Percentiles rank a stretch among this genome's conserved stretches.
Evolutionary conservation across 345 rosid species (phyloP).

Genomic region (Melaleuca quinquenervia): DNA sequence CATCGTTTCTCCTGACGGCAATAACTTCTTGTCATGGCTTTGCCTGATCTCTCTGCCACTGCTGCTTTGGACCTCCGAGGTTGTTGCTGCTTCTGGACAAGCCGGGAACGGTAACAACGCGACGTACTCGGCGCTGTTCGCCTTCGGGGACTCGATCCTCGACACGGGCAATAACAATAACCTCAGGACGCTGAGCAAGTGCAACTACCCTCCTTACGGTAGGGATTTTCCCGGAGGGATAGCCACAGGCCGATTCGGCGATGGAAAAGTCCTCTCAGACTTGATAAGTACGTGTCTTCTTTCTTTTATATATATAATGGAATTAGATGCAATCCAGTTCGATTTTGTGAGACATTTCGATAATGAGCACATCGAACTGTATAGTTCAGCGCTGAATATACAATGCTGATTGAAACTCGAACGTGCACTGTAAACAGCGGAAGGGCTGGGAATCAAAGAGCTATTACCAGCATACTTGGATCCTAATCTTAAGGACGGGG

Average conservation of each 20-base stretch:
- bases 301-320: not conserved
- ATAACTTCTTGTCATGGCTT: not conserved
- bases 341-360: not conserved
- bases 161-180: constrained; percentile 31
- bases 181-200: constrained; percentile 5
- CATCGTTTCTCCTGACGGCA: not conserved
- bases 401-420: not conserved
- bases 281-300: constrained; percentile 6
- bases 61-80: not conserved
- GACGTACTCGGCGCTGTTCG: constrained; percentile 8
- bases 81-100: not conserved
- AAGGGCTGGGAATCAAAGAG: constrained; percentile 13
- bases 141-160: constrained; percentile 34
- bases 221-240: constrained; percentile 14
- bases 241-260: constrained; percentile 24
- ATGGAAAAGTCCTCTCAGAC: constrained; percentile 32
- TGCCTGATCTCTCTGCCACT: not conserved
- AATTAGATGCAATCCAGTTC: not conserved
- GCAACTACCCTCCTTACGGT: constrained; percentile 38
- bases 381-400: not conserved
- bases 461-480: constrained; percentile 18
- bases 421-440: constrained; percentile 4
- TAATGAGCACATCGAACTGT: not conserved
- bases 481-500: constrained; percentile 7
- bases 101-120: not conserved